Percentiles rank a stretch among this genome's conserved stretches.
Conservation (phyloP, 1,284 basidiomycete genomes). For the Malassezia nana region DNA sequence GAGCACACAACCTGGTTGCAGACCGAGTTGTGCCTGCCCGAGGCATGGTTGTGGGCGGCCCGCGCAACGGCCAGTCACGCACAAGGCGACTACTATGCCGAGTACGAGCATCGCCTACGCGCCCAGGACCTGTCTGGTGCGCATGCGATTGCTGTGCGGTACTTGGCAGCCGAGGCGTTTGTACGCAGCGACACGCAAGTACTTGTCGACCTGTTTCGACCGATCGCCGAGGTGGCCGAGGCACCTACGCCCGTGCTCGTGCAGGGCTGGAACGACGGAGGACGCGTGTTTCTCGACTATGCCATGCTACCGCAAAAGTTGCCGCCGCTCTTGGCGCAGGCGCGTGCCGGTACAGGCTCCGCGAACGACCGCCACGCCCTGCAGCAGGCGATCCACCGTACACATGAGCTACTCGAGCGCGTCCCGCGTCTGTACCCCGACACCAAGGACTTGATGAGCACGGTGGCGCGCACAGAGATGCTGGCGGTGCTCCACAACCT, state of each 20-base stretch:
- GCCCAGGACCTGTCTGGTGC: conserved; percentile 65
- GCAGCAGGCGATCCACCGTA: conserved; percentile 57
- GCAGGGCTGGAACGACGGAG: conserved; percentile 42
- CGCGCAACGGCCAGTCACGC: conserved; percentile 60
- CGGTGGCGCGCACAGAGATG: conserved; percentile 65
- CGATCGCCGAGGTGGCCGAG: conserved; percentile 58
- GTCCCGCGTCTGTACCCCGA: conserved; percentile 60
- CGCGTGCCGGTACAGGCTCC: conserved; percentile 35
- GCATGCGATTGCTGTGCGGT: conserved; percentile 66
- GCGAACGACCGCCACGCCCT: conserved; percentile 53
- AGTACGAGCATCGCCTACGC: conserved; percentile 66
- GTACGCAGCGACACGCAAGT: conserved; percentile 67
- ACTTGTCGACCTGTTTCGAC: conserved; percentile 63
- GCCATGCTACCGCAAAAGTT: conserved; percentile 54
- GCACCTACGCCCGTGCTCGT: conserved; percentile 46
- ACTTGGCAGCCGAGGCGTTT: conserved; percentile 82
- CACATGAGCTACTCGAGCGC: conserved; percentile 22
- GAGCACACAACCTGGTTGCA: conserved; percentile 63
- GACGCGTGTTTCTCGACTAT: conserved; percentile 38
- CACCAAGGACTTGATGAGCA: conserved; percentile 48
- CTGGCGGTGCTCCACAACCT: conserved; percentile 57
- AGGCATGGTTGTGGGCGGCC: conserved; percentile 76
- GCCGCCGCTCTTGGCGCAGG: conserved; percentile 54
- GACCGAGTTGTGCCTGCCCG: conserved; percentile 67
- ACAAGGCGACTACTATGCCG: conserved; percentile 60